These are phyloP conservation scores for Ophiocordyceps unilateralis DNA, from an alignment of 2,329 filamentous ascomycete species.

Conservation along the genomic window DNA sequence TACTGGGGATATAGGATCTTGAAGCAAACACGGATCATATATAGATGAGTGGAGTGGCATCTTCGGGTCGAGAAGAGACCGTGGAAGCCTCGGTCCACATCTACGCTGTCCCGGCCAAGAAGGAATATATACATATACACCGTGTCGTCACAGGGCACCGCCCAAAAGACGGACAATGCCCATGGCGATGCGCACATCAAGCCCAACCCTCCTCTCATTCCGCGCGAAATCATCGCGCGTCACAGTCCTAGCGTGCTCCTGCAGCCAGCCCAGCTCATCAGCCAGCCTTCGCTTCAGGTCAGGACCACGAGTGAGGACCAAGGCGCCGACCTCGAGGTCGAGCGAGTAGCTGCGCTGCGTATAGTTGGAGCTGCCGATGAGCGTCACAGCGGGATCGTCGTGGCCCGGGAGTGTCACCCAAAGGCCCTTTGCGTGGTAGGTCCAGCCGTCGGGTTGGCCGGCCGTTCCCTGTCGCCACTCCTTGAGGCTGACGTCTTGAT, in stretches of 20 bases:
- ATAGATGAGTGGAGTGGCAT: neutral
- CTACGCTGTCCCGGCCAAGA: neutral
- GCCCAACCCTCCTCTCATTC: conserved; percentile 66
- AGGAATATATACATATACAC: too few relatives aligned
- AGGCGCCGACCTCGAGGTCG: conserved; percentile 75
- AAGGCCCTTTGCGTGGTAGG: conserved; percentile 91
- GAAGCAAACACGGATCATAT: neutral
- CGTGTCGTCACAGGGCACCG: conserved; percentile 43
- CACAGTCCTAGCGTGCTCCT: conserved; percentile 52
- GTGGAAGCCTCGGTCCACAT: neutral
- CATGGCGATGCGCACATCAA: conserved; percentile 80
- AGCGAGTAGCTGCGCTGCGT: conserved; percentile 85
- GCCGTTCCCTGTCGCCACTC: conserved; percentile 81
- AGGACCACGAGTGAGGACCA: conserved; percentile 68
- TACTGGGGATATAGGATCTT: conserved; percentile 8
- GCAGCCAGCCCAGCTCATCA: conserved; percentile 65
- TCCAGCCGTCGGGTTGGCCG: conserved; percentile 73
- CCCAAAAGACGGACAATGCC: conserved; percentile 80
- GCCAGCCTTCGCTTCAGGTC: conserved; percentile 55
- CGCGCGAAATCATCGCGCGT: conserved; percentile 64
- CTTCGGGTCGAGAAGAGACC: neutral
- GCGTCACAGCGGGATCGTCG: conserved; percentile 53
- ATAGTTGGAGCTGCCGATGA: conserved; percentile 90
- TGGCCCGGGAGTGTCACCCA: conserved; percentile 66
- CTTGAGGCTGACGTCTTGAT: conserved; percentile 50